Conservation (phyloP, 352 stramenopile species). For the Globisporangium takayamanum region DNA sequence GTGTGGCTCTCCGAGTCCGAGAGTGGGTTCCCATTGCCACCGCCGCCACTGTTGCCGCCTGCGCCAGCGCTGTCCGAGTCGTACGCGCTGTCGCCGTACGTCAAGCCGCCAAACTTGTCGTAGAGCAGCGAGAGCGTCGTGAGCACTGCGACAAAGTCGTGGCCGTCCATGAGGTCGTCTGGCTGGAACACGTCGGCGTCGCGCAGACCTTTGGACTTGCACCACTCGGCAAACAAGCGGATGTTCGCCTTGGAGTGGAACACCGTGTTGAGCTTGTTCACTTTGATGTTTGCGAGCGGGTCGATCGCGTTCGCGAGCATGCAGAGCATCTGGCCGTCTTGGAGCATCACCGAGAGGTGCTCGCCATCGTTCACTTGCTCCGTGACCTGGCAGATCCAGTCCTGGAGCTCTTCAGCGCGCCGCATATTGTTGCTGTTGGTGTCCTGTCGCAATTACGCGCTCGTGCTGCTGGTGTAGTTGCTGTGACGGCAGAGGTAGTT, state of each 20-base stretch:
- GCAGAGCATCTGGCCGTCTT: constrained; percentile 84
- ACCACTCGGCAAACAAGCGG: constrained; percentile 79
- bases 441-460: not conserved
- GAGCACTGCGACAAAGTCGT: constrained; percentile 56
- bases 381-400: constrained; percentile 80
- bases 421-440: constrained; percentile 23
- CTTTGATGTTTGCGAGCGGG: constrained; percentile 58
- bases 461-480: not conserved
- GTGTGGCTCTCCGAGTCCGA: constrained; percentile 66
- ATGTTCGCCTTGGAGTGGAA: constrained; percentile 87
- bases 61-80: constrained; percentile 29
- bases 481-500: not conserved
- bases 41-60: not conserved
- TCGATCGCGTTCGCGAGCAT: constrained; percentile 81
- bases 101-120: constrained; percentile 67
- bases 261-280: constrained; percentile 86
- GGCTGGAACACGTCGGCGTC: constrained; percentile 73
- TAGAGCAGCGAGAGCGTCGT: constrained; percentile 81
- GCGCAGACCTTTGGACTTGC: constrained; percentile 50
- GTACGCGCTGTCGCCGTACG: constrained; percentile 35
- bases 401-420: constrained; percentile 75
- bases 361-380: constrained; percentile 62
- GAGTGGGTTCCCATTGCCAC: constrained; percentile 32
- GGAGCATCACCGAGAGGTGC: constrained; percentile 75
- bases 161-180: constrained; percentile 69